Evolutionary conservation across 148 eudicot species (phyloP), one percentile per base, ranked within the genome.

Genomic region (Oxyria digyna): DNA sequence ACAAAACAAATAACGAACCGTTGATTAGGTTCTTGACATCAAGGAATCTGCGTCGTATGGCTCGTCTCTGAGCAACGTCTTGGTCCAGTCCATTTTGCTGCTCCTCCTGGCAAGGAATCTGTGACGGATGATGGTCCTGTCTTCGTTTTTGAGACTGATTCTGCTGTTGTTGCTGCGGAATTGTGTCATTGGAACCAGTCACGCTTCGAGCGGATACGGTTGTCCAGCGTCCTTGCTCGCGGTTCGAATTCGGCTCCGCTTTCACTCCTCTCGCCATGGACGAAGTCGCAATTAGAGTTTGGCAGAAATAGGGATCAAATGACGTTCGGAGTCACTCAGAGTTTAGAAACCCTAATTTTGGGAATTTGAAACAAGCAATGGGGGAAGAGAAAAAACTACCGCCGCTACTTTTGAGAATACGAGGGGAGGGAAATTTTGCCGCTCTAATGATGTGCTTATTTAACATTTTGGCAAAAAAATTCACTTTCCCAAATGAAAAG

Each of bases 1-100:
- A 6, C 11, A 4, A 31, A 6, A 70, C 3, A n/a, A 31, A 73
- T 35, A 76, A 4, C 41, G 69, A 91, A 66, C 99, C 93, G 9
- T 72, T 63, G 29, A 94, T 85, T 9, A 81, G 80, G 41, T 74
- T 90, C 75, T 94, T 91, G 9, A 94, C 82, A 17, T 82, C 91
- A 9, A 82, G 87, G 57, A 88, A 94, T 27, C 80, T 81, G 3
- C 87, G 85, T 0, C 97, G 89, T 15, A 94, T 85, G 74, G 80
- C 80, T 65, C 99, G 75, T 31, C 99, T 78, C 0, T 73, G 54
- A 43, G 68, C 74, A 37, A 78, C 81, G 50, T 70, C 83, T 50
- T 80, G 66, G 6, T 70, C 69, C 15, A 46, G 46, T 35, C 8
- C 43, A 35, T 66, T 41, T 27, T 41, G 27, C 29, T 66, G 45